Base-by-base conservation (phyloP, 1,139 yeast species). In the Komagataea norvegica region DNA sequence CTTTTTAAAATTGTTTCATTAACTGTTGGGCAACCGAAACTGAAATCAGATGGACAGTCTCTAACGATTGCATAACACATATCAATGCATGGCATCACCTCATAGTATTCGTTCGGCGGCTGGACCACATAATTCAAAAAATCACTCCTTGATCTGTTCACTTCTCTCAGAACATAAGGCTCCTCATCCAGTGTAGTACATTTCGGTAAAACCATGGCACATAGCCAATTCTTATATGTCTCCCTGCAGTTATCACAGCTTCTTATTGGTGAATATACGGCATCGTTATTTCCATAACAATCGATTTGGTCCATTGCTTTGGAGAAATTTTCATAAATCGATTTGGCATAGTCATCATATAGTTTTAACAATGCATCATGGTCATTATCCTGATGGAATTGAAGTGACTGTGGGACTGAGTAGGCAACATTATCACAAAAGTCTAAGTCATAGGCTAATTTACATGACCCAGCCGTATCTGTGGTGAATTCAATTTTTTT, bases 171-270 rank as follows among this genome's bases (percentile, higher is more conserved):
- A 22, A 60, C 58, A 54, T 77, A 76, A 13, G 74, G 78, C 0
- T 70, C 54, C 6, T 67, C 57, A 22, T 72, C 58, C 1, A 59
- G 55, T 0, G 83, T 65, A 1, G 82, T 69, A 53, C 98, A 91
- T 25, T 97, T 65, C 0, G 98, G 97, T n/a, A 91, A 84, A 0
- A 88, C 69, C 5, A 86, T 87, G 0, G 95, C 73, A 62, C 98
- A 91, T 15, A 91, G 68, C 98, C 98, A 91, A 52, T 81, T 72
- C 52, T 77, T 79, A 58, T 91, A 91, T 2, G 91, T 70, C 3
- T 59, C 51, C 1, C 74, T 72, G 57, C 98, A 91, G 52, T 85
- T 80, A 10, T 65, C 70, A 54, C 98, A 91, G 0, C 79, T 67
- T 35, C 76, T 60, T 23, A 88, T 55, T 13, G 95, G 87, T 2